Evolutionary conservation across 257 asterid species (phyloP).

Genomic region (Penstemon barbatus): DNA sequence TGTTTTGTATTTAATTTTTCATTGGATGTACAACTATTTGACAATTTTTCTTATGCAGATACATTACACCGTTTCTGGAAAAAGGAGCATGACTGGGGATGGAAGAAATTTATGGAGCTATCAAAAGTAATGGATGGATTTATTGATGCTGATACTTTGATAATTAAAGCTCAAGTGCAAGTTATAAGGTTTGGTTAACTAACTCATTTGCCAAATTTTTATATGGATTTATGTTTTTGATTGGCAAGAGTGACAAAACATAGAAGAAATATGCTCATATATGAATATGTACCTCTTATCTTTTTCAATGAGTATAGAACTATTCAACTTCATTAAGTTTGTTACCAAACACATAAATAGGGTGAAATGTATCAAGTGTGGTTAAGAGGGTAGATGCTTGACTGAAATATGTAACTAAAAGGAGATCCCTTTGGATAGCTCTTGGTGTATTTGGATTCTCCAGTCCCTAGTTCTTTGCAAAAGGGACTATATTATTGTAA

Average conservation of each 20-base stretch:
- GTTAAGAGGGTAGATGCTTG: not conserved
- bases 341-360: conserved; percentile 3
- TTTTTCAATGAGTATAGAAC: not conserved
- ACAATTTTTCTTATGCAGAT: conserved; percentile 46
- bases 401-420: not conserved
- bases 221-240: not conserved
- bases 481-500: not conserved
- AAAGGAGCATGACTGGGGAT: conserved; percentile 99
- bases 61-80: conserved; percentile 93
- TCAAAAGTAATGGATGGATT: conserved; percentile 83
- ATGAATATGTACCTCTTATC: not conserved
- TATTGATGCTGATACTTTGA: conserved; percentile 78
- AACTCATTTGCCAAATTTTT: conserved; percentile 8
- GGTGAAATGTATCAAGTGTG: not conserved
- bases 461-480: not conserved
- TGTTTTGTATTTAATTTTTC: not conserved
- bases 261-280: not conserved
- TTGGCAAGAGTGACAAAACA: not conserved
- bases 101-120: conserved; percentile 99
- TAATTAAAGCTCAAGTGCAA: conserved; percentile 93
- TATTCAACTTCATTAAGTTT: not conserved
- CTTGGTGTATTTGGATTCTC: not conserved
- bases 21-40: conserved; percentile 18
- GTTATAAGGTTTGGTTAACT: conserved; percentile 50
- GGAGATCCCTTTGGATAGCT: not conserved